Percentiles rank a stretch among this genome's conserved stretches.
Evolutionary conservation across 352 stramenopile genomes (phyloP).

Genomic region (Phytophthora palmivora): DNA sequence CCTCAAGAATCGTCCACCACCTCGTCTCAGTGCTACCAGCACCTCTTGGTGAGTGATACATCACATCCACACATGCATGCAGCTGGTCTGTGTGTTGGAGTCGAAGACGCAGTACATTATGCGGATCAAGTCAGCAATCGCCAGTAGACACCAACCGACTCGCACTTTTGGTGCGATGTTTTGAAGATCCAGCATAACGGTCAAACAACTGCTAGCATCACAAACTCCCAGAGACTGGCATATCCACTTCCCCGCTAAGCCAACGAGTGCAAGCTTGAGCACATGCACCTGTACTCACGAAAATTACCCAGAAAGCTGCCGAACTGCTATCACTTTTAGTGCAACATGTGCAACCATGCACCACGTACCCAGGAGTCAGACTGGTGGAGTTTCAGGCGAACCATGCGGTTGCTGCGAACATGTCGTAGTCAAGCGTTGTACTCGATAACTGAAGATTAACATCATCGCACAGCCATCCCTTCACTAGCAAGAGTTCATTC

Average conservation of each 20-base stretch:
- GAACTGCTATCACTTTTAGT: too few relatives aligned
- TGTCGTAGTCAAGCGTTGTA: too few relatives aligned
- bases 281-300: too few relatives aligned
- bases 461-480: constrained; percentile 18
- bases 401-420: constrained; percentile 22
- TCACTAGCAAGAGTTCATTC: constrained; percentile 28
- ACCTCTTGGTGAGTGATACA: constrained; percentile 5
- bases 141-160: constrained; percentile 2
- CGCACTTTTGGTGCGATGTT: constrained; percentile 8
- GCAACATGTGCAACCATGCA: neutral
- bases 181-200: constrained; percentile 16
- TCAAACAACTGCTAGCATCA: too few relatives aligned
- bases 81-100: constrained; percentile 10
- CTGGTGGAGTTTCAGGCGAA: constrained; percentile 21
- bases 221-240: too few relatives aligned
- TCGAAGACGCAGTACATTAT: constrained; percentile 3
- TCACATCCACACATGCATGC: neutral
- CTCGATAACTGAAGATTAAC: constrained; percentile 21
- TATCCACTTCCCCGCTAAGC: too few relatives aligned
- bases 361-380: constrained; percentile 11
- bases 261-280: too few relatives aligned
- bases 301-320: too few relatives aligned
- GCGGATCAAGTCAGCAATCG: constrained; percentile 16
- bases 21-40: constrained; percentile 10
- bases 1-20: constrained; percentile 2